phyloP scores from a whole-genome alignment of 2,329 filamentous ascomycete genomes.

The Alternaria ventricosa region DNA sequence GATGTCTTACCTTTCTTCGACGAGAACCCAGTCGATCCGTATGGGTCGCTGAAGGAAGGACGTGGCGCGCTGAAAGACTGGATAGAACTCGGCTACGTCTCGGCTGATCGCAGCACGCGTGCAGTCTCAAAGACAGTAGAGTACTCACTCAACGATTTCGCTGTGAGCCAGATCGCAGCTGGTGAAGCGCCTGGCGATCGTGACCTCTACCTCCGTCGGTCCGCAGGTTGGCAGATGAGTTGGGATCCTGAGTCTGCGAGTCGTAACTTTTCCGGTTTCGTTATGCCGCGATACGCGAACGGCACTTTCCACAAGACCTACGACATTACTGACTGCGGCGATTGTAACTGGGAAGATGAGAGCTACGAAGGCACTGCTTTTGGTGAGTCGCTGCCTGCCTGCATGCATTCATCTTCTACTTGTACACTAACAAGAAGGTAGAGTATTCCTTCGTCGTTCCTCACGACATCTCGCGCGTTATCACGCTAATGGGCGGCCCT shows the following conservation, averaged over 20 bases:
- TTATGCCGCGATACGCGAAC: conserved; percentile 46
- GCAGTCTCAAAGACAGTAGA: conserved; percentile 52
- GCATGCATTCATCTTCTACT: accelerated
- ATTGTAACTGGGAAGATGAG: conserved; percentile 51
- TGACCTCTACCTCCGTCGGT: conserved; percentile 48
- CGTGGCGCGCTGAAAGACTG: conserved; percentile 53
- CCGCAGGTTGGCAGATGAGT: conserved; percentile 52
- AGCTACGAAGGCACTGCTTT: conserved; percentile 54
- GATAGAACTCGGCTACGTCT: conserved; percentile 52
- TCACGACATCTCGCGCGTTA: conserved; percentile 52
- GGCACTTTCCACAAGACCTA: conserved; percentile 48
- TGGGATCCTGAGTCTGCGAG: conserved; percentile 49
- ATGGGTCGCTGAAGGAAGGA: conserved; percentile 52
- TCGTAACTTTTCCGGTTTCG: conserved; percentile 47
- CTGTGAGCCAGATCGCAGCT: conserved; percentile 50
- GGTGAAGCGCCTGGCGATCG: conserved; percentile 50
- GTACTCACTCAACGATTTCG: conserved; percentile 54
- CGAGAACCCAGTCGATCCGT: conserved; percentile 42
- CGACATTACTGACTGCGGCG: conserved; percentile 52
- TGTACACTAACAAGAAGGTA: conserved; percentile 1
- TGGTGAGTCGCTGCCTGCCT: conserved; percentile 16
- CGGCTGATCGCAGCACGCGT: conserved; percentile 47
- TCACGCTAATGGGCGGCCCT: conserved; percentile 52
- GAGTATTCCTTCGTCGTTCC: conserved; percentile 55
- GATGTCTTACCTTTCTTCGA: conserved; percentile 58